phyloP scores from a whole-genome alignment of 768 basidiomycete genomes.

The Termitomyces sp. region DNA sequence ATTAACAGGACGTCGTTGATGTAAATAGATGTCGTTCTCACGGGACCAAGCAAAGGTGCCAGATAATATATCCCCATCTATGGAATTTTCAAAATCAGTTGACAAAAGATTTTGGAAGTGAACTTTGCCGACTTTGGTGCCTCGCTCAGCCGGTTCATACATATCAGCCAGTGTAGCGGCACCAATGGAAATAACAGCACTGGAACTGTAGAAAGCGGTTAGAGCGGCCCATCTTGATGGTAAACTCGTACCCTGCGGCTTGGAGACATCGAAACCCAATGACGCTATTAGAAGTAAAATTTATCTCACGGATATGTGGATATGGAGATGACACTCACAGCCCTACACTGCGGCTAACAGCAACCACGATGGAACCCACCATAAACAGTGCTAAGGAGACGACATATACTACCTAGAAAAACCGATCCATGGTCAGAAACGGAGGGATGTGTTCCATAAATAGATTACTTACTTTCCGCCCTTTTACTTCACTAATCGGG shows the following conservation, averaged over 20 bases:
- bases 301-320: not conserved
- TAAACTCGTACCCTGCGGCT: constrained; percentile 51
- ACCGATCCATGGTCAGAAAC: not conserved
- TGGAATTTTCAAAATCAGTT: not conserved
- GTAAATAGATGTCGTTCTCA: constrained; percentile 19
- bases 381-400: constrained; percentile 51
- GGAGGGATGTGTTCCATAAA: not conserved
- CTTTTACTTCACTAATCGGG: constrained; percentile 71
- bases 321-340: constrained; percentile 30
- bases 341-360: constrained; percentile 51
- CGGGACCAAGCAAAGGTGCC: constrained; percentile 74
- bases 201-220: constrained; percentile 13
- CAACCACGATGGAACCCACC: constrained; percentile 55
- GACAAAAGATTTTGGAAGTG: not conserved
- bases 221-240: not conserved
- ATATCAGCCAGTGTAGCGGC: constrained; percentile 80
- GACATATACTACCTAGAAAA: constrained; percentile 50
- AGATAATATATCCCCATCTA: constrained; percentile 80
- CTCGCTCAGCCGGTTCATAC: constrained; percentile 71
- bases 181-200: constrained; percentile 49
- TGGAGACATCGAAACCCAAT: constrained; percentile 73
- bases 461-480: constrained; percentile 53
- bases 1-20: not conserved
- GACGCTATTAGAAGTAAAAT: constrained; percentile 34
- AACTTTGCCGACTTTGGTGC: constrained; percentile 46